Base-by-base conservation (phyloP, 2,329 filamentous ascomycete species). In the Penicillium sp. region DNA sequence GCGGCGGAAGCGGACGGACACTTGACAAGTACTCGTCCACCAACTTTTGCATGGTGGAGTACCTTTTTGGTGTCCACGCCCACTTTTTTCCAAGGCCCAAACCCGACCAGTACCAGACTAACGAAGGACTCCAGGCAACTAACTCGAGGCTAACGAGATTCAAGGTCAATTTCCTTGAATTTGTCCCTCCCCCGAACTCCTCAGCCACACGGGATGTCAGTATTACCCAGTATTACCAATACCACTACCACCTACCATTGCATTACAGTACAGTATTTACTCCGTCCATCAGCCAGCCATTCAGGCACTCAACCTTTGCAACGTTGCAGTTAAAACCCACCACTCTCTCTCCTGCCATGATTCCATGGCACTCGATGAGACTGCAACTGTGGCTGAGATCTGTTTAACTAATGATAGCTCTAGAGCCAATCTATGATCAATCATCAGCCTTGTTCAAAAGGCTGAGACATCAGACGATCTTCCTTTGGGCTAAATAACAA, bases 1-100 rank as follows among this genome's bases (percentile, higher is more conserved):
- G 42, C 15, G 17, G 30, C 62, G 65, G 65, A 67, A 66, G 57
- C 45, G 44, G 60, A 51, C 66, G 66, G 66, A 62, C 63, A 60
- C 60, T 58, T 60, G 59, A 62, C 56, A 53, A 56, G 53, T 55
- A 42, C 53, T 33, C 37, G 53, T 38, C 33, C 38, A 35, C 38
- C 37, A 40, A 47, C 35, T 28, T 51, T 51, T 26, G 30, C 44
- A 30, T 15, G 63, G 60, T 59, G 55, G 50, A 58, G 24, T 55
- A 55, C 53, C 37, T 55, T 45, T 24, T 19, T 44, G n/a, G 26
- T 8, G 30, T 33, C 30, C 30, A 33, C 30, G 30, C 22, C 35
- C 35, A 37, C 35, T 37, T 55, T 55, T 47, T 22, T 33, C 57
- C 53, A 55, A 19, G 47, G 28, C n/a, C 26, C n/a, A 47, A 47